Evolutionary conservation across 1,139 yeast species (phyloP), one percentile per base, ranked within the genome.

Genomic region (Arxiozyma heterogenica): DNA sequence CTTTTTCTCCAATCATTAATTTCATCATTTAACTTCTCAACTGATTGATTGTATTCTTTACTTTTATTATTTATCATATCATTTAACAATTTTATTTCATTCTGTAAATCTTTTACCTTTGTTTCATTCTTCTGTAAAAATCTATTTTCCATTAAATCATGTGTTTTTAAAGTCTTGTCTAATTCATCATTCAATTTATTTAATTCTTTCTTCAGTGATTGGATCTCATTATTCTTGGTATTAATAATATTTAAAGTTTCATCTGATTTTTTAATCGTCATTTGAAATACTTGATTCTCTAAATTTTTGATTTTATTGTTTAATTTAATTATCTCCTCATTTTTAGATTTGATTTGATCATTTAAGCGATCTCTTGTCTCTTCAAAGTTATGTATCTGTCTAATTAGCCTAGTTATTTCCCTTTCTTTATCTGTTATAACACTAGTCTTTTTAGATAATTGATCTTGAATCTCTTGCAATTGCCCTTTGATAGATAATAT

Each of bases 191-290:
- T 47, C 18, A 47, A 20, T 34, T 22, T 30, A 11, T 59, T 52
- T 12, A 65, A 55, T 20, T 59, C 52, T 18, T 56, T 22, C 20
- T 53, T 43, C n/a, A 55, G 43, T 22, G 49, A 18, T 12, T 45
- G 49, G 34, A 69, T 56, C 50, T 64, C 64, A 1, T 55, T 57
- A 48, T 69, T 68, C 54, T 64, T 57, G 38, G 62, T 59, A 50
- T 61, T 50, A 43, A 56, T 51, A 44, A 55, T 52, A 52, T 58
- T 50, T 27, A 56, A 56, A 17, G 51, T 58, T 49, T 48, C 56
- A 49, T 58, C 64, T 48, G 60, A 58, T 38, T 52, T 51, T 49
- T 57, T 58, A 41, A 56, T 57, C 9, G 60, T 53, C 38, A 51
- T 55, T 34, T 57, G 58, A 38, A 60, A 55, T 27, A 61, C 48